These are phyloP conservation scores for Cercospora janseana DNA, from an alignment of 2,329 filamentous ascomycete genomes.

Conservation along the genomic window DNA sequence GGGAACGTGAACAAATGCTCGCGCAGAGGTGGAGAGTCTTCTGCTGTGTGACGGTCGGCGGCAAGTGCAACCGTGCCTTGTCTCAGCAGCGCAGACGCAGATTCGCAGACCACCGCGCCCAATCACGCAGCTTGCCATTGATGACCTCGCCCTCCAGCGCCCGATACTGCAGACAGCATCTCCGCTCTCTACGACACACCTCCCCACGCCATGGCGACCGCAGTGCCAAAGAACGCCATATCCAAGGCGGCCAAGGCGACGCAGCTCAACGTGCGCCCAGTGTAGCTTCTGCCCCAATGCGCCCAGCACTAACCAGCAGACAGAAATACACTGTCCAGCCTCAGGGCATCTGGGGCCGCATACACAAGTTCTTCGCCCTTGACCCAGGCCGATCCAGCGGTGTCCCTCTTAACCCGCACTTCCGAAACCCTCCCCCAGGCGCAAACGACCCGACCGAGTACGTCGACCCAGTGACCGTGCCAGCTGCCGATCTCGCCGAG, in stretches of 20 bases:
- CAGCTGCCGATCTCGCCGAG: slow-evolving; percentile 83
- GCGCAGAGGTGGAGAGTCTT: slow-evolving; percentile 4
- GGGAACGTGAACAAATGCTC: background rate
- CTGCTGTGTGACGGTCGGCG: background rate
- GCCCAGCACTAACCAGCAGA: slow-evolving; percentile 10
- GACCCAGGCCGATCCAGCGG: slow-evolving; percentile 88
- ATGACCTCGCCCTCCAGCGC: slow-evolving; percentile 1
- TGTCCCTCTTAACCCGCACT: slow-evolving; percentile 88
- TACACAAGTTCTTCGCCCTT: slow-evolving; percentile 75
- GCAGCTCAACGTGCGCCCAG: slow-evolving; percentile 18
- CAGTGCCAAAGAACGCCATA: slow-evolving; percentile 23
- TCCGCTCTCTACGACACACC: slow-evolving; percentile 1
- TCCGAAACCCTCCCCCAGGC: slow-evolving; percentile 80
- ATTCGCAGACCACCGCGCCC: slow-evolving; percentile 8
- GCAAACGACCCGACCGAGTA: slow-evolving; percentile 67
- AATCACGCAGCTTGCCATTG: slow-evolving; percentile 4
- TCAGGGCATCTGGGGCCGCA: slow-evolving; percentile 77
- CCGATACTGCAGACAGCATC: background rate
- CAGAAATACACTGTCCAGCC: slow-evolving; percentile 97
- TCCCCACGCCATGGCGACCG: slow-evolving; percentile 20
- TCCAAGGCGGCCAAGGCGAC: slow-evolving; percentile 22
- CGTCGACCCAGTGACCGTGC: slow-evolving; percentile 77
- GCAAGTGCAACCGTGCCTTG: slow-evolving; percentile 19
- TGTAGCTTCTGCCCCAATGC: background rate
- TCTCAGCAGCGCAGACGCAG: slow-evolving; percentile 4